Conservation (phyloP, 164 flowering plant genomes). For the Berberis vulgaris region DNA sequence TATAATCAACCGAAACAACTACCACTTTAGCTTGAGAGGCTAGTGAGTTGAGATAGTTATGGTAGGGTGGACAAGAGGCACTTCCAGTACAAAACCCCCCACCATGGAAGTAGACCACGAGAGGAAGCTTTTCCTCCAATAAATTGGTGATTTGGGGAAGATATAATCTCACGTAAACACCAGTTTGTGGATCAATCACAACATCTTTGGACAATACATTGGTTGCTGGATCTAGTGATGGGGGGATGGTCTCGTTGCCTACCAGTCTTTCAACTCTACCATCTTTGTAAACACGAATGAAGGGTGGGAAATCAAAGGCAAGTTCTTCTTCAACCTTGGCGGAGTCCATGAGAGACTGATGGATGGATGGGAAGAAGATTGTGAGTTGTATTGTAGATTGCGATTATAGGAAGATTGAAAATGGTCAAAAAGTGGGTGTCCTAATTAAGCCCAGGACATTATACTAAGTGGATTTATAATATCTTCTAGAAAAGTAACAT, state of each 20-base stretch:
- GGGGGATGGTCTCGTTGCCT: neutral
- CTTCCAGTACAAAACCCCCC: slow-evolving; percentile 20
- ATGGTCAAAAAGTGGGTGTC: no score
- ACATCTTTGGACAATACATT: slow-evolving; percentile 25
- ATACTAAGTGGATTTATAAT: no score
- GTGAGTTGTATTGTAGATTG: no score
- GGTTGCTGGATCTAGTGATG: slow-evolving; percentile 3
- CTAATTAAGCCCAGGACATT: no score
- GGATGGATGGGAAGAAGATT: no score
- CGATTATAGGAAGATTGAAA: no score
- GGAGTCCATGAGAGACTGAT: neutral
- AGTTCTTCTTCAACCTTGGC: neutral
- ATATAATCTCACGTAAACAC: slow-evolving; percentile 18
- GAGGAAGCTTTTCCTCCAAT: slow-evolving; percentile 16
- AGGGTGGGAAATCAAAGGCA: slow-evolving; percentile 1
- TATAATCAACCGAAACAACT: slow-evolving; percentile 25
- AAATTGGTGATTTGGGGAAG: slow-evolving; percentile 11
- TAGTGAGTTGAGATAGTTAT: slow-evolving; percentile 10
- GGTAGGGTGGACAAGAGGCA: slow-evolving; percentile 15
- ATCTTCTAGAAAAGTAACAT: no score
- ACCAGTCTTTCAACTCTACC: neutral
- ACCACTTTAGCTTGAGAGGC: slow-evolving; percentile 18
- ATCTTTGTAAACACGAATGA: neutral
- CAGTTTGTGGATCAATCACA: slow-evolving; percentile 4
- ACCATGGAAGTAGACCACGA: slow-evolving; percentile 31